phyloP scores from a whole-genome alignment of 345 rosid genomes.

The Populus davidiana region DNA sequence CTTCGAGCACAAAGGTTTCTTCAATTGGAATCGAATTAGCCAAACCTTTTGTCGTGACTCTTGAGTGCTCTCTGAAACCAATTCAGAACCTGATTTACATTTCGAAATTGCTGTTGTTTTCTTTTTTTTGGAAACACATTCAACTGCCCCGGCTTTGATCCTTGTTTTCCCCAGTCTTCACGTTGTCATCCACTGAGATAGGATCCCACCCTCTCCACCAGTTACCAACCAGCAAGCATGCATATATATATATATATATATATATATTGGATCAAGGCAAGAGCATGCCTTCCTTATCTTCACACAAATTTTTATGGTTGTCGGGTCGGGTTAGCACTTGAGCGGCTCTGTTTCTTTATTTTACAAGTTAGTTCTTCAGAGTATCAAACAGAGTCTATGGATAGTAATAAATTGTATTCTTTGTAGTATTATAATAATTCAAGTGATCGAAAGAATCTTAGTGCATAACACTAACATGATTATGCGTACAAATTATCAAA shows the following conservation, averaged over 20 bases:
- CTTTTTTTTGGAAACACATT: neutral
- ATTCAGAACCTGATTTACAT: neutral
- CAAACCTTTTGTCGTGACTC: neutral
- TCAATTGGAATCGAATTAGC: too few species aligned
- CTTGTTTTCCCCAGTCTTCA: conserved; percentile 2
- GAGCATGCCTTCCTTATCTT: neutral
- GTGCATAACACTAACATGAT: too few species aligned
- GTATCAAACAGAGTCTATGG: too few species aligned
- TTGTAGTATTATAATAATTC: too few species aligned
- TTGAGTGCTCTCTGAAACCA: neutral
- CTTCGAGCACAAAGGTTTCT: too few species aligned
- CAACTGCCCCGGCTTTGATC: neutral
- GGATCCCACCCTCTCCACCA: neutral
- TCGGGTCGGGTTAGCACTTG: neutral
- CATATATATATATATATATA: too few species aligned
- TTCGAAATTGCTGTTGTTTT: neutral
- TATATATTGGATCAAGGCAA: neutral
- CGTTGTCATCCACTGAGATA: neutral
- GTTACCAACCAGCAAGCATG: neutral
- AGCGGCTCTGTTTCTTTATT: neutral
- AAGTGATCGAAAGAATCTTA: too few species aligned
- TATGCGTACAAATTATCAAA: neutral
- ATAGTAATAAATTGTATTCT: neutral
- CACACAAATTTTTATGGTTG: neutral
- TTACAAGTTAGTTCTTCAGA: too few species aligned